Base-by-base conservation (phyloP, 306 rosid genomes). In the Medicago ruthenica region DNA sequence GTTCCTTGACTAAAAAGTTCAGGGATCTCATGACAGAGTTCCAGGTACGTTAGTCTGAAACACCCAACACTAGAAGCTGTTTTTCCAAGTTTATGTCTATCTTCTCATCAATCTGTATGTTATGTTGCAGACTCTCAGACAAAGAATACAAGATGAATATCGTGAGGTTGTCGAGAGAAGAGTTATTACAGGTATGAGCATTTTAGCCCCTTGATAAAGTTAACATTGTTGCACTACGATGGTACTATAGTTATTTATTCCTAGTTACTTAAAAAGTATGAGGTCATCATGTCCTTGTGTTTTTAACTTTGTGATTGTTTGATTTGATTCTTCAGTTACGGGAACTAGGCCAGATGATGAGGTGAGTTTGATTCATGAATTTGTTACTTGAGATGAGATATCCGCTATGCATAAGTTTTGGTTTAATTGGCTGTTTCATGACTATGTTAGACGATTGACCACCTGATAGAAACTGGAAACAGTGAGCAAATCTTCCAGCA, bases 121-220 rank as follows among this genome's bases (percentile, higher is more conserved):
- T 71, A 51, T 78, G 65, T 85, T 71, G 47, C 86, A 95, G 97
- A 87, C 92, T 64, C 97, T 95, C 11, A 86, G 96, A 78, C 96
- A 95, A 87, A 90, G 92, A 85, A 92, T 95, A 74, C 98, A 92
- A 80, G 98, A 92, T 80, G 98, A 95, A 84, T 95, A 95, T 82
- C 98, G 98, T 14, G 98, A 92, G 87, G 98, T 95, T 79, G 98
- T 95, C 75, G 98, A 95, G 88, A 90, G 98, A 87, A 86, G 98
- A 85, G 95, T 95, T 76, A 85, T 95, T 67, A 95, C 98, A 87
- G 98, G 98, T 95, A 80, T 81, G 87, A 81, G 76, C 45, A 73
- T 48, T 78, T 80, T 37, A 47, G 14, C 55, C 50, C 39, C 24
- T 8, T 67, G 76, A 82, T 39, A 36, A 50, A 69, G 72, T 16